These are phyloP conservation scores for Pisolithus orientalis DNA, from an alignment of 768 basidiomycete species.

Conservation along the genomic window DNA sequence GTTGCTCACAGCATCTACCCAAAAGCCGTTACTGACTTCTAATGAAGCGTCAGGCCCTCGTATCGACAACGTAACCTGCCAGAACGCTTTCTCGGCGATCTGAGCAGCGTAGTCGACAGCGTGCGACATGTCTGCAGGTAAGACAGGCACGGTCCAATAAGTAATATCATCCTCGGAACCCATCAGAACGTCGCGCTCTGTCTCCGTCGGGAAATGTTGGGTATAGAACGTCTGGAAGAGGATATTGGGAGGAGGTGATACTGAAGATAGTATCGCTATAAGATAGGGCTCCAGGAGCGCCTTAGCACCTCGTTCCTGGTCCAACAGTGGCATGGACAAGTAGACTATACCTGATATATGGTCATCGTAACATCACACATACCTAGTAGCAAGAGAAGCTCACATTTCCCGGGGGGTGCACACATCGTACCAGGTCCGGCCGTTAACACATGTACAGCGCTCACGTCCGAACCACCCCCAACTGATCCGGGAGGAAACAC, in stretches of 20 bases:
- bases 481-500: constrained; percentile 71
- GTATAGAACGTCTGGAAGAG: constrained; percentile 54
- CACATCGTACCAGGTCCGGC: constrained; percentile 72
- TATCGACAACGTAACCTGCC: constrained; percentile 24
- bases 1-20: constrained; percentile 2
- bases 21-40: constrained; percentile 5
- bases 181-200: background rate
- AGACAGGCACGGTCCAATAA: constrained; percentile 18
- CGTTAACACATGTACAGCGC: constrained; percentile 55
- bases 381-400: background rate
- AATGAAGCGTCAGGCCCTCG: background rate
- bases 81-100: constrained; percentile 54
- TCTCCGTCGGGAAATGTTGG: constrained; percentile 29
- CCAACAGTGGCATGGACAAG: constrained; percentile 44
- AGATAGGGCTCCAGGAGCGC: constrained; percentile 50
- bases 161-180: constrained; percentile 1
- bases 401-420: constrained; percentile 69
- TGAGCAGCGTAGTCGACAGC: constrained; percentile 49
- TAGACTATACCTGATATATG: constrained; percentile 49
- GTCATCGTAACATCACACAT: constrained; percentile 1
- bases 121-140: constrained; percentile 39
- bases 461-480: constrained; percentile 37
- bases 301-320: constrained; percentile 26
- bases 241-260: constrained; percentile 19
- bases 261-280: constrained; percentile 33